Evolutionary conservation across 345 rosid species (phyloP), one percentile per base, ranked within the genome.

Genomic region (Citrus reticulata): DNA sequence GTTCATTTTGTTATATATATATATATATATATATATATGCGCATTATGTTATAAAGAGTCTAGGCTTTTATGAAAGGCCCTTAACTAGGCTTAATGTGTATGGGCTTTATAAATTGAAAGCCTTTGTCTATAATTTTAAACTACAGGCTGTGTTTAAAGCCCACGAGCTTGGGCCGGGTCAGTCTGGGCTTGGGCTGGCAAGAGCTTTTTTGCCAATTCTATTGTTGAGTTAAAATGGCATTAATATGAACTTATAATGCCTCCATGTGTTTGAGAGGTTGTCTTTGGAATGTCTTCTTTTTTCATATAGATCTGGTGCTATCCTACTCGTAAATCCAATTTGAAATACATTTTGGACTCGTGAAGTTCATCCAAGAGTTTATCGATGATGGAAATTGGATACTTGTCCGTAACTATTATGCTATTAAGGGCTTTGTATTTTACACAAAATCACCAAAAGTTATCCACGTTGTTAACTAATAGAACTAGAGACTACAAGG

Each of bases 171-270:
- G 5, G 32, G 0, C 4, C 4, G 32, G 32, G 32, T 0, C 32
- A 30, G 4, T 30, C 4, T 2, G 32, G 32, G 32, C 32, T 30
- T 30, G 4, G 4, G 32, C 3, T 0, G 32, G 32, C 4, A 30
- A 0, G 2, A 0, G 0, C 0, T 30, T 30, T 30, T 30, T 30
- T 30, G 3, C 0, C 32, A 30, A 30, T 30, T 0, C 32, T 30
- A 30, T 30, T 30, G 32, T 30, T 37, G 9, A 37, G 9, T 37
- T 1, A 6, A 37, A 37, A 37, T 7, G 40, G 40, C 8, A 37
- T 37, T 9, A 7, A 6, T 37, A 37, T 37, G 2, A 37, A 37
- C 40, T 37, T 6, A 37, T 37, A 37, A 37, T 37, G 40, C 9
- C 8, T 37, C 40, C 2, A 7, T 37, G 1, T 37, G 0, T 37